Evolutionary conservation across 352 stramenopile species (phyloP).

Genomic region (Phytophthora niederhauseri): DNA sequence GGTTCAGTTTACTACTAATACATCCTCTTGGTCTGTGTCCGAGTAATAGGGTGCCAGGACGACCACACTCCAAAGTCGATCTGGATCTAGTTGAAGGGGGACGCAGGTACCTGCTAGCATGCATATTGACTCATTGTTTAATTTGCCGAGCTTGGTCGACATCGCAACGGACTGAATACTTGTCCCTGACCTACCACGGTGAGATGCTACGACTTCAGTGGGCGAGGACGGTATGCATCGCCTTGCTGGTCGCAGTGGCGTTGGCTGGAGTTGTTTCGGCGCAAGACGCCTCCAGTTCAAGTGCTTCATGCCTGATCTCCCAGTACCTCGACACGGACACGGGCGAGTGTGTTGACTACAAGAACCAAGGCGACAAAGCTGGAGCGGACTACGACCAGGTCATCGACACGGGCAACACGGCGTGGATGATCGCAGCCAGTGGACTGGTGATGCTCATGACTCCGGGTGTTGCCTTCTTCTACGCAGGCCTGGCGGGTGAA

Average conservation of each 20-base stretch:
- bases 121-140: constrained; percentile 9
- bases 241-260: no score
- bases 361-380: constrained; percentile 37
- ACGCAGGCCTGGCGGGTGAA: constrained; percentile 70
- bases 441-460: constrained; percentile 75
- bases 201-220: no score
- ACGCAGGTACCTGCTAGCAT: no score
- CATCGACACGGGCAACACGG: constrained; percentile 59
- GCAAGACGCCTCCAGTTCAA: constrained; percentile 22
- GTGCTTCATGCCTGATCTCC: constrained; percentile 15
- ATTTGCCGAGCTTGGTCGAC: constrained; percentile 4
- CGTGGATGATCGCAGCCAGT: constrained; percentile 57
- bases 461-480: constrained; percentile 72
- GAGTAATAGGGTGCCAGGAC: constrained; percentile 3
- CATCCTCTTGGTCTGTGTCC: constrained; percentile 9
- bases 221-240: no score
- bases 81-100: constrained; percentile 1
- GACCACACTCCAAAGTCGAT: not conserved
- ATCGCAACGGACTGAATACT: not conserved
- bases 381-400: constrained; percentile 26
- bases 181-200: no score
- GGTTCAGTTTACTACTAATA: not conserved
- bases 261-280: no score
- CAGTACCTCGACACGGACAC: constrained; percentile 45
- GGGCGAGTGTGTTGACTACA: constrained; percentile 43